Evolutionary conservation across 768 basidiomycete species (phyloP), one percentile per base, ranked within the genome.

Genomic region (Amanita polypyramis): DNA sequence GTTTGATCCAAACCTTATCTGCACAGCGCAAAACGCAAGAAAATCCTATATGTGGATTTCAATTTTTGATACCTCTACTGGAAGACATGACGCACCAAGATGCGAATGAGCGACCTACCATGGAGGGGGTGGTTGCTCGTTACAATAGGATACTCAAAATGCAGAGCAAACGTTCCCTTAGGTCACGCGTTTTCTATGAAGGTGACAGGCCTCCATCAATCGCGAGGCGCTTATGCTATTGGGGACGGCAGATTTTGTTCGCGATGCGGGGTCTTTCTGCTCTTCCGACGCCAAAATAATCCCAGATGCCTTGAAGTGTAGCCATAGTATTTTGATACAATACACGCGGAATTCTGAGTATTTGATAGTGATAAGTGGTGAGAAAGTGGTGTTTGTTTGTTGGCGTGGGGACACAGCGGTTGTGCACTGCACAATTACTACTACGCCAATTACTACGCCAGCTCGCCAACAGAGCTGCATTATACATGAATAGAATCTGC

Each of bases 21-120:
- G 25, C 25, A 27, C 7, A 43, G 51, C 19, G 32, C 1, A 27
- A 25, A 33, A 25, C 45, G 4, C 14, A 20, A 17, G 43, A n/a
- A 5, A 32, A 15, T 12, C 17, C 33, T 20, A 41, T 14, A 40
- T 39, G 30, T 2, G 59, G 55, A 0, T 43, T 64, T 14, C 58
- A 60, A 1, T 35, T 49, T 27, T 19, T 52, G 14, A 45, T 29
- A 11, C 25, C 19, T 12, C 45, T 66, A 14, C 39, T 64, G 12
- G 34, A 50, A 1, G 52, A 53, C 14, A 62, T 66, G 65, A 48
- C 58, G 5, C 59, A 57, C 7, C 32, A 45, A 3, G 60, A 65
- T 30, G 63, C 59, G 1, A 23, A 44, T 0, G 53, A 50, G 32
- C 57, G 60, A 34, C 64, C 62, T 0, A 62, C 44, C 0, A 60